Evolutionary conservation across 1,139 yeast species (phyloP), one percentile per base, ranked within the genome.

Genomic region (Candida sanyaensis): DNA sequence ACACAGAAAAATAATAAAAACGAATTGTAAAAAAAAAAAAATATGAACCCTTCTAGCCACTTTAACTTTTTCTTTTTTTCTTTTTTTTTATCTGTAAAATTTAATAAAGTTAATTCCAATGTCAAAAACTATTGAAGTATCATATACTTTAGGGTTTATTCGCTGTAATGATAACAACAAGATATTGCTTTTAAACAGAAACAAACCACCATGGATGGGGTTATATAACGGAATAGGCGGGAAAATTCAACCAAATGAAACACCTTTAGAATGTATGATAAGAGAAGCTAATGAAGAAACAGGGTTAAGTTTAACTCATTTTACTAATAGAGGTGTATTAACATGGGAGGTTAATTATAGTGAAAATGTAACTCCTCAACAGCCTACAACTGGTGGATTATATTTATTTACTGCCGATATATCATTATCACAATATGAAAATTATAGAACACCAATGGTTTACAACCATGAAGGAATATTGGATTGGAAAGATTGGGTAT

Each of bases 151-250:
- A 23, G 79, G 78, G 7, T 68, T 75, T 48, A 59, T 74, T 13
- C 59, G 65, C 43, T 69, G 76, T 49, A 57, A 57, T 7, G 75
- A 69, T 48, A 64, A 71, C 37, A 54, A 63, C 36, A 62, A 61
- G 36, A 53, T 75, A 11, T 65, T 77, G 6, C 60, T 77, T 6
- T 59, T 77, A 29, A 77, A 77, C 48, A 59, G 81, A 32, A 66
- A 70, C 46, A 76, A 75, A 51, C 61, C 69, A 17, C 81, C 81
- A 1, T 76, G 80, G 78, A 76, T 74, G 80, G 81, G 81, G 2
- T 60, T 74, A 46, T 77, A 81, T 80, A 76, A 76, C 52, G 81
- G 81, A 1, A 76, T 77, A 11, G 81, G 81, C 3, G 81, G 81
- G 1, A 76, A 77, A 53, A 54, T 76, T 13, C 76, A 75, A 27